Conservation (phyloP, 2,329 filamentous ascomycete species). For the Colletotrichum musicola region DNA sequence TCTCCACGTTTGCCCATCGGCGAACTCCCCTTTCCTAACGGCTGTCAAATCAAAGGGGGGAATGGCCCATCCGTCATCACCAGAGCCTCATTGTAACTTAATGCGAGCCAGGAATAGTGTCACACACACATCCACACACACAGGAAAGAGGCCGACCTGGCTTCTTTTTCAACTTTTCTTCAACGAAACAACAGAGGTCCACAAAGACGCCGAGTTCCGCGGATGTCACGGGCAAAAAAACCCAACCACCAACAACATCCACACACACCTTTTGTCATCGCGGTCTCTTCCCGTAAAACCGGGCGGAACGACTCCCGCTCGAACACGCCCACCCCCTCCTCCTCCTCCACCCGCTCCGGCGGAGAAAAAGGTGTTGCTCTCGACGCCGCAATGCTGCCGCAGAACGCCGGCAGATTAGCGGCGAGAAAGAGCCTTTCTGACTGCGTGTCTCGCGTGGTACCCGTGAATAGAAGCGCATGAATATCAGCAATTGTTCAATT, state of each 20-base stretch:
- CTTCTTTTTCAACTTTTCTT: background rate
- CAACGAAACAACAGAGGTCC: slow-evolving; percentile 18
- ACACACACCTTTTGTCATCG: background rate
- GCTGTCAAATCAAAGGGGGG: background rate
- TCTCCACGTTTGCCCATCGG: slow-evolving; percentile 1
- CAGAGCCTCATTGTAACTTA: slow-evolving; percentile 28
- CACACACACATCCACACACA: background rate
- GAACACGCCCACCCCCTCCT: too few relatives aligned
- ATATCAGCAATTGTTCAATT: too few relatives aligned
- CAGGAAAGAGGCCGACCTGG: background rate
- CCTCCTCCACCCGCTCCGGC: too few relatives aligned
- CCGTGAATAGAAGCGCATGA: too few relatives aligned
- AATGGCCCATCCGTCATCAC: background rate
- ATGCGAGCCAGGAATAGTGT: background rate
- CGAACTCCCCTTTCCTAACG: background rate
- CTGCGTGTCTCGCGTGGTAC: too few relatives aligned
- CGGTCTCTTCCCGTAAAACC: background rate
- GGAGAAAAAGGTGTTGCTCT: background rate
- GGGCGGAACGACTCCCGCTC: slow-evolving; percentile 16
- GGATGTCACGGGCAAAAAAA: background rate
- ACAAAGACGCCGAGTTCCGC: slow-evolving; percentile 33
- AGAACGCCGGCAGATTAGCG: too few relatives aligned
- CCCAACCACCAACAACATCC: background rate
- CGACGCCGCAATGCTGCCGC: too few relatives aligned
- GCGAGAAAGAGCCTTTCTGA: too few relatives aligned